Evolutionary conservation across 176 grass and related monocot genomes (phyloP), one percentile per base, ranked within the genome.

Genomic region (Eragrostis curvula): DNA sequence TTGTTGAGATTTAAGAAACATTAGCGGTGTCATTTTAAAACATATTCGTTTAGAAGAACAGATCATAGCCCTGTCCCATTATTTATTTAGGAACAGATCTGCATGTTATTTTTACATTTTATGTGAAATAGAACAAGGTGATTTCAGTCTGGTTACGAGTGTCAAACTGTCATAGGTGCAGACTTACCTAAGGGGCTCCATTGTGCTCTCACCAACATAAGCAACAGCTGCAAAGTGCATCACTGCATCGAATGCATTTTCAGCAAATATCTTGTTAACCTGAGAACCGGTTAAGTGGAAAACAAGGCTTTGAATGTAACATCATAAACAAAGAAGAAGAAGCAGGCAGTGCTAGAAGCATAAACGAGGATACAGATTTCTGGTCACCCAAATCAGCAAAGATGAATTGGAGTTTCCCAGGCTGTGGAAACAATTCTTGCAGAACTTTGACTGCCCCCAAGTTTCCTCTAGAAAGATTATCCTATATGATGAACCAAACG

Each of bases 221-320:
- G 92, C 92, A 87, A 94, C 89, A 76, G 92, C 92, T 18, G 92
- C 92, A 70, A 94, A 94, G 77, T 94, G 89, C 87, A 94, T 92
- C 59, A 94, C 89, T 73, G 89, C 89, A 85, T 94, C 89, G 87
- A 94, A 94, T 73, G 89, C 87, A 85, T 94, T 94, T 85, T 92
- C 87, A 75, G 84, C 9, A 70, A 94, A 94, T 83, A 94, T 92
- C 71, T 82, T 85, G 79, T 92, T 92, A 24, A 92, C 89, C 89
- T 92, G 74, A 64, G 74, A 56, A 42, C 52, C 28, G 24, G 81
- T 87, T 92, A 89, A 74, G 88, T 46, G 30, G 82, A 90, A 82
- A 68, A 41, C 21, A 79, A 78, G 58, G 51, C 12, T 75, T 81
- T 70, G 12, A 17, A 68, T 66, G 57, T 50, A 66, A 71, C 24